Conservation (phyloP, 345 rosid species). For the Ailanthus altissimus region DNA sequence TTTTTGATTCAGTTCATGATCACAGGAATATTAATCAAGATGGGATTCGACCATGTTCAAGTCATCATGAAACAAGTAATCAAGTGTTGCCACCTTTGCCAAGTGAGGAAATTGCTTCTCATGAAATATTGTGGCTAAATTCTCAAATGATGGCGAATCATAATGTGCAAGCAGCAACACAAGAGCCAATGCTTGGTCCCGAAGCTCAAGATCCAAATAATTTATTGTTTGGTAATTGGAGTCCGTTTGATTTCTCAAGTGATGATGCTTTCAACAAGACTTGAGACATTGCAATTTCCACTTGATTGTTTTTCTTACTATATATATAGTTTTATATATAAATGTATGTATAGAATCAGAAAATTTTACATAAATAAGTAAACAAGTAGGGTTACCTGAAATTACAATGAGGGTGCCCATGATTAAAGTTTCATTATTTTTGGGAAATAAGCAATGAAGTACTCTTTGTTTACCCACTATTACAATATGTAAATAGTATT, state of each 20-base stretch:
- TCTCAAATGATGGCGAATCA: conserved; percentile 27
- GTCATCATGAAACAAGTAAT: conserved; percentile 24
- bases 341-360: conserved; percentile 19
- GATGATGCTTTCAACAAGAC: conserved; percentile 37
- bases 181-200: conserved; percentile 32
- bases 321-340: background rate
- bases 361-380: background rate
- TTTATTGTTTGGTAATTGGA: conserved; percentile 42
- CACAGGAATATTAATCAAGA: conserved; percentile 2
- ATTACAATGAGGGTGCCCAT: background rate
- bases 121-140: conserved; percentile 35
- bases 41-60: conserved; percentile 11
- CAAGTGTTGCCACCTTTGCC: conserved; percentile 49
- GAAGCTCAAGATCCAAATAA: conserved; percentile 36
- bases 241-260: conserved; percentile 42
- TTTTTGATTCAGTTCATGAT: conserved; percentile 22
- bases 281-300: conserved; percentile 14
- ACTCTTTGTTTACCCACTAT: background rate
- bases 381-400: background rate
- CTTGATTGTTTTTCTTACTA: background rate
- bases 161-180: conserved; percentile 19
- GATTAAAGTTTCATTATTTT: background rate
- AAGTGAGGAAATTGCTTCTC: conserved; percentile 33
- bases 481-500: background rate
- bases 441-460: background rate